phyloP scores from a whole-genome alignment of 1,284 basidiomycete species.

The Moesziomyces sp. region DNA sequence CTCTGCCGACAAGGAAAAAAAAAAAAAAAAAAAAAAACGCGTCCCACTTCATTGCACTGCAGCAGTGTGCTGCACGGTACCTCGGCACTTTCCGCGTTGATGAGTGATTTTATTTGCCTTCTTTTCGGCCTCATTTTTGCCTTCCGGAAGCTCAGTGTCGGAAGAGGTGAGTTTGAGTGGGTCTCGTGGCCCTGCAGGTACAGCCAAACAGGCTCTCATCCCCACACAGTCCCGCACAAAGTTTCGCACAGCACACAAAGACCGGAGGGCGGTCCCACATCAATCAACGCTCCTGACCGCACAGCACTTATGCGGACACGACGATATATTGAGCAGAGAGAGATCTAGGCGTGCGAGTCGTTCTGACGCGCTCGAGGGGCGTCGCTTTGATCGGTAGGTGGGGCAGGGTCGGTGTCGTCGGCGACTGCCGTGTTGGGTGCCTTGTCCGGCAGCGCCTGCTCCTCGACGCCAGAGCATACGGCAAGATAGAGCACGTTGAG shows the following conservation, averaged over 20 bases:
- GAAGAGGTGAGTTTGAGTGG: background rate
- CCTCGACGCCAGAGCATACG: constrained; percentile 34
- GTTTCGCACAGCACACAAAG: too few relatives aligned
- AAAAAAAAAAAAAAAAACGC: background rate
- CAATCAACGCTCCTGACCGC: too few relatives aligned
- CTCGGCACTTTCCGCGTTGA: too few relatives aligned
- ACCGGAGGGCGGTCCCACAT: too few relatives aligned
- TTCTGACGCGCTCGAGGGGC: background rate
- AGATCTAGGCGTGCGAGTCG: background rate
- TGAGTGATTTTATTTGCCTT: background rate
- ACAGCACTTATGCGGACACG: too few relatives aligned
- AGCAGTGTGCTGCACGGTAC: background rate
- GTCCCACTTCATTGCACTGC: background rate
- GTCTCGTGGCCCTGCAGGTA: background rate
- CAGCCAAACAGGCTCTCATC: too few relatives aligned
- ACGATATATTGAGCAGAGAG: too few relatives aligned
- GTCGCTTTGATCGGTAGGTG: background rate
- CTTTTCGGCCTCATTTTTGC: background rate
- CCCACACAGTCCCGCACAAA: too few relatives aligned
- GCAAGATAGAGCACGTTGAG: constrained; percentile 71
- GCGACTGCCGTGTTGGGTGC: constrained; percentile 11
- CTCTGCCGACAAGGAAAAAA: background rate
- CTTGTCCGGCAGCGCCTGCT: constrained; percentile 36
- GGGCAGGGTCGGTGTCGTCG: background rate
- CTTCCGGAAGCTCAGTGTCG: background rate